Evolutionary conservation across 2,329 filamentous ascomycete genomes (phyloP).

Genomic region (Nannizzia gypsea): DNA sequence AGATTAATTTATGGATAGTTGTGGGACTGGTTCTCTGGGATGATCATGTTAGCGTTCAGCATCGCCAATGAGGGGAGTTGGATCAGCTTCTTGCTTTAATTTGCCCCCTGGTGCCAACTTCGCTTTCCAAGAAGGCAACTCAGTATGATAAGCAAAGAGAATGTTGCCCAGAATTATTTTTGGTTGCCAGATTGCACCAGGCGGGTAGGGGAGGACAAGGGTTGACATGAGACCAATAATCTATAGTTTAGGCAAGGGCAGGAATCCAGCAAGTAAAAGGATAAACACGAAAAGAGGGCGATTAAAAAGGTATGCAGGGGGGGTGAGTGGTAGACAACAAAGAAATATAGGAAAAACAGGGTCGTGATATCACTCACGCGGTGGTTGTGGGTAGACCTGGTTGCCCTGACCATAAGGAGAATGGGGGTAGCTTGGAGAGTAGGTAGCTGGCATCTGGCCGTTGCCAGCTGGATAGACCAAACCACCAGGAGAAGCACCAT

Average conservation of each 20-base stretch:
- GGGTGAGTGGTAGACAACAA: background rate
- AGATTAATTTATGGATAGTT: slow-evolving; percentile 18
- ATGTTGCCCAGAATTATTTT: background rate
- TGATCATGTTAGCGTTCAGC: slow-evolving; percentile 21
- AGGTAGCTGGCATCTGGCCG: slow-evolving; percentile 33
- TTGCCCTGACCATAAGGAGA: slow-evolving; percentile 40
- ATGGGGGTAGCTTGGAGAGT: slow-evolving; percentile 39
- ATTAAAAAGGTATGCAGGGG: background rate
- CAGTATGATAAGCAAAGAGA: background rate
- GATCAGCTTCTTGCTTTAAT: slow-evolving; percentile 1
- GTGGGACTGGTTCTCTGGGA: slow-evolving; percentile 21
- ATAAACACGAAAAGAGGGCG: background rate
- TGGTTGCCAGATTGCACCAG: background rate
- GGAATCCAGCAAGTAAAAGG: slow-evolving; percentile 10
- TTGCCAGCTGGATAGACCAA: slow-evolving; percentile 39
- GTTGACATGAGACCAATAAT: background rate
- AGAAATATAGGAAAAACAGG: slow-evolving; percentile 12
- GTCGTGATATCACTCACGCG: slow-evolving; percentile 32
- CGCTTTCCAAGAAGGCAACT: background rate
- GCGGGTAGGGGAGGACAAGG: background rate
- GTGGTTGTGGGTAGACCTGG: slow-evolving; percentile 38
- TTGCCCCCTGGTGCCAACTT: background rate
- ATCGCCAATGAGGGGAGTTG: slow-evolving; percentile 11
- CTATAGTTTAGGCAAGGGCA: background rate
- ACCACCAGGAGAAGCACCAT: slow-evolving; percentile 46